Conservation (phyloP, 148 eudicot genomes). For the Rhododendron griersonianum region DNA sequence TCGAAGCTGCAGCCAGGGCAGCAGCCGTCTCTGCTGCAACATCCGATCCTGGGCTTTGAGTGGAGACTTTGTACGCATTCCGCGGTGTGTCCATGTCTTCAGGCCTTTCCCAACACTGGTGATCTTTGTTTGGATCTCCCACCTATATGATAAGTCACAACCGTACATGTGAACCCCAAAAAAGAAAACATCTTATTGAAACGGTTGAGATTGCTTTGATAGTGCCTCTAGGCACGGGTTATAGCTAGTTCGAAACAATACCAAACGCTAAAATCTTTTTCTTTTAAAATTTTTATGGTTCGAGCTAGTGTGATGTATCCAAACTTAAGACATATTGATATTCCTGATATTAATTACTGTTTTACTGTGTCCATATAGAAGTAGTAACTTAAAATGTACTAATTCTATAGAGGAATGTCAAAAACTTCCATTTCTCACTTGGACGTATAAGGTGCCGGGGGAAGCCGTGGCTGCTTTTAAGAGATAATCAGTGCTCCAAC, state of each 20-base stretch:
- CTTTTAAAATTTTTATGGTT: background rate
- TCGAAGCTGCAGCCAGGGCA: conserved; percentile 83
- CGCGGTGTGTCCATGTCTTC: conserved; percentile 97
- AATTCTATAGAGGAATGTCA: background rate
- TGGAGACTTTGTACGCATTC: conserved; percentile 58
- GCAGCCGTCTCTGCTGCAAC: conserved; percentile 96
- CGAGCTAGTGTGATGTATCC: background rate
- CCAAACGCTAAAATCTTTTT: background rate
- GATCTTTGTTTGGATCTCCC: conserved; percentile 75
- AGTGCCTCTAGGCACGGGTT: background rate
- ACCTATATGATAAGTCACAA: conserved; percentile 23
- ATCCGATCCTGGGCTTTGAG: conserved; percentile 81
- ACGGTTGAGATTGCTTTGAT: background rate
- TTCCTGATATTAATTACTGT: background rate
- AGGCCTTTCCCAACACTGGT: conserved; percentile 87
- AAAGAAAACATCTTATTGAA: background rate
- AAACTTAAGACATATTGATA: background rate
- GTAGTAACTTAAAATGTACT: background rate
- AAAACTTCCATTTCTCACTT: conserved; percentile 30
- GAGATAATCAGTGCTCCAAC: conserved; percentile 88
- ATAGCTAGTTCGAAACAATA: background rate
- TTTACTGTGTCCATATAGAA: background rate
- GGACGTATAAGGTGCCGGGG: conserved; percentile 67
- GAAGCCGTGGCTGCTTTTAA: conserved; percentile 73
- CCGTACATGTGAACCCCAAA: background rate